These are phyloP conservation scores for Termitomyces sp. DNA, from an alignment of 768 basidiomycete species.

Conservation along the genomic window DNA sequence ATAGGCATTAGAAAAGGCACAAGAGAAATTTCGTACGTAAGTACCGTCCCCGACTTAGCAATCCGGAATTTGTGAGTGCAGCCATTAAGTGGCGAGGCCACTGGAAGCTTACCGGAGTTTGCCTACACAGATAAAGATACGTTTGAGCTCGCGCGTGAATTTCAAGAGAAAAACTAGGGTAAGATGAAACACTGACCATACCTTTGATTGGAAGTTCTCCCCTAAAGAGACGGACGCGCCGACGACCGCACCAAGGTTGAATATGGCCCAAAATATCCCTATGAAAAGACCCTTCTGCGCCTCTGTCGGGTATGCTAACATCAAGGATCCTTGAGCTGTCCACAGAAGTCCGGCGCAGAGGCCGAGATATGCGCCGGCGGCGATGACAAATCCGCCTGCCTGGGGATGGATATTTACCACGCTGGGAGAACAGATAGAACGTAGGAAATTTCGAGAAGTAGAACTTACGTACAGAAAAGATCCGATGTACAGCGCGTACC, in stretches of 20 bases:
- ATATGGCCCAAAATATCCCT: constrained; percentile 79
- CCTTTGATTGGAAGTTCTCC: constrained; percentile 59
- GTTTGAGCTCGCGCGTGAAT: constrained; percentile 1
- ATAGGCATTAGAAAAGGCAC: not conserved
- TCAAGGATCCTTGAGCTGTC: constrained; percentile 82
- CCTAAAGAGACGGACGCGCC: constrained; percentile 73
- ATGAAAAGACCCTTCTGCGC: constrained; percentile 72
- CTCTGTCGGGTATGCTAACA: constrained; percentile 82
- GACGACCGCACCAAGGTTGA: constrained; percentile 77
- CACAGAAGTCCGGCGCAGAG: constrained; percentile 67
- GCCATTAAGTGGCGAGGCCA: not conserved
- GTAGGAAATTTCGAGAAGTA: not conserved
- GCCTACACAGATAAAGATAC: constrained; percentile 18
- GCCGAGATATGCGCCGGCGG: constrained; percentile 67
- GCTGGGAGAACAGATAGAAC: constrained; percentile 24
- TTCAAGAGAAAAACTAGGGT: not conserved
- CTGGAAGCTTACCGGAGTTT: constrained; percentile 30
- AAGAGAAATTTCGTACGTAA: constrained; percentile 43
- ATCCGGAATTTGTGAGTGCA: not conserved
- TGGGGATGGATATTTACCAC: constrained; percentile 63
- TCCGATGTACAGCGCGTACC: constrained; percentile 73
- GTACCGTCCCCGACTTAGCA: constrained; percentile 61
- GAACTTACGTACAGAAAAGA: constrained; percentile 56
- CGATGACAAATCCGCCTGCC: constrained; percentile 60
- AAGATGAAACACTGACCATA: constrained; percentile 25